Percentiles rank a stretch among this genome's conserved stretches.
Evolutionary conservation across 805 yeast genomes (phyloP).

Genomic region (Metschnikowia anglica): DNA sequence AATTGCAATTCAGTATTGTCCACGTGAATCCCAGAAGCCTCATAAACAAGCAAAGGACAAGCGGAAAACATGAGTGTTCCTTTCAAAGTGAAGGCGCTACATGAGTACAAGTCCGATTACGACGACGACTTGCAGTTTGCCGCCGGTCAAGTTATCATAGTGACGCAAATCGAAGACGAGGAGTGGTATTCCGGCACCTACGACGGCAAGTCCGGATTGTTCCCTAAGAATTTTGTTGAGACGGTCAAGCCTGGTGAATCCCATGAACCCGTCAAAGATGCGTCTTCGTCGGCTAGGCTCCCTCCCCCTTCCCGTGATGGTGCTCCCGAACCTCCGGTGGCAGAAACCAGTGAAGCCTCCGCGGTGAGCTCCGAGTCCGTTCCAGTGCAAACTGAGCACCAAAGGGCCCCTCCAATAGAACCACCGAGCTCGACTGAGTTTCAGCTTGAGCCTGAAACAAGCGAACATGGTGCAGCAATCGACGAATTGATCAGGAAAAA

Average conservation of each 20-base stretch:
- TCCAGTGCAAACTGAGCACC: not conserved
- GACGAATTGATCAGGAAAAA: constrained; percentile 6
- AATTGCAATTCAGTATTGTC: too few species aligned
- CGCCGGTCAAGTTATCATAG: constrained; percentile 69
- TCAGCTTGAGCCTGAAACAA: not conserved
- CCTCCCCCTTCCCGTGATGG: not conserved
- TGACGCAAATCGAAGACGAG: constrained; percentile 78
- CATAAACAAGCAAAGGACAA: not conserved
- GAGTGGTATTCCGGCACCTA: constrained; percentile 86
- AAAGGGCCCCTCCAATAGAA: not conserved
- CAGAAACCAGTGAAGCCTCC: not conserved
- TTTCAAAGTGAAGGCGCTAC: constrained; percentile 66
- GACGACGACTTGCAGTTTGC: constrained; percentile 80
- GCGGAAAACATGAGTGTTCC: constrained; percentile 41
- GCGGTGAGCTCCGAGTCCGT: not conserved
- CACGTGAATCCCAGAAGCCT: not conserved
- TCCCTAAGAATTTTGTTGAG: constrained; percentile 83
- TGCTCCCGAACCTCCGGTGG: not conserved
- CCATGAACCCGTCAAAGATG: not conserved
- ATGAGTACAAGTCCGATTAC: constrained; percentile 58
- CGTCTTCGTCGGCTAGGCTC: not conserved
- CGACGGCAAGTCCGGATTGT: constrained; percentile 70
- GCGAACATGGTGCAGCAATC: constrained; percentile 2
- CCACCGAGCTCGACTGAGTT: not conserved
- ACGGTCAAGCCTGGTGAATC: not conserved